Percentiles rank a stretch among this genome's conserved stretches.
These are phyloP conservation scores for Chlorella sp. DNA, from an alignment of 139 green algal species.

Conservation along the genomic window DNA sequence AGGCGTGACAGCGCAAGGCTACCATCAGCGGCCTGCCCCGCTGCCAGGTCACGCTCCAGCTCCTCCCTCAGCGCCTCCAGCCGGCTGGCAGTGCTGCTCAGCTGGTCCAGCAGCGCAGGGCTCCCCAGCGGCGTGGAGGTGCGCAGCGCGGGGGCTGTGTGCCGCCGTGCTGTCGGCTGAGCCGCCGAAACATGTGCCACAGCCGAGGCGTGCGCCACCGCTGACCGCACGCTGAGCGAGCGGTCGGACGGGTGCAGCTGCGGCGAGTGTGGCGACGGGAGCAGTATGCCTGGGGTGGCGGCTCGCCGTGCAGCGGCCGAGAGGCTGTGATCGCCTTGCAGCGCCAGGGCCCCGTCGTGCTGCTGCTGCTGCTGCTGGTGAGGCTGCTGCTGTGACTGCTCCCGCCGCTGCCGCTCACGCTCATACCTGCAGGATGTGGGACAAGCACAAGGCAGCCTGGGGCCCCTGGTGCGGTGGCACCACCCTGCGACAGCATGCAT, in stretches of 20 bases:
- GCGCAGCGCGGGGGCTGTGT: conserved; percentile 17
- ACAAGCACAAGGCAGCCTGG: too few relatives aligned
- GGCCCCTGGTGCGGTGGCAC: too few relatives aligned
- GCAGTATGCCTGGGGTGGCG: background rate
- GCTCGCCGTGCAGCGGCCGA: background rate
- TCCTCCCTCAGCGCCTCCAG: conserved; percentile 21
- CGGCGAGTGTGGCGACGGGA: background rate
- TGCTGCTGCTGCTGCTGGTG: conserved; percentile 12
- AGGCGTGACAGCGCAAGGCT: conserved; percentile 29
- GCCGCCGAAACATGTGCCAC: background rate
- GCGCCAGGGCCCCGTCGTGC: background rate
- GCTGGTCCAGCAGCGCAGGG: conserved; percentile 6
- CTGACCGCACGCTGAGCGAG: background rate
- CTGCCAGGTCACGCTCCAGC: background rate
- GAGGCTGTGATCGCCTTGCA: too few relatives aligned
- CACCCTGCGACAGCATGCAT: too few relatives aligned
- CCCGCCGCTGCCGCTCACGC: background rate
- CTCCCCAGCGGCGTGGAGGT: background rate
- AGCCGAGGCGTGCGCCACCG: background rate
- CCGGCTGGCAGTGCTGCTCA: background rate
- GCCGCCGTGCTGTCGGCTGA: background rate
- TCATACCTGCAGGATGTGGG: conserved; percentile 4
- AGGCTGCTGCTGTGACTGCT: background rate
- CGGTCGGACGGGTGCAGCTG: background rate
- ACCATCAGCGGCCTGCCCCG: background rate